A percentile compares a stretch with the other conserved stretches of the same genome.
These are phyloP conservation scores for Eucalyptus curtisii DNA, from an alignment of 345 rosid genomes.

Conservation along the genomic window DNA sequence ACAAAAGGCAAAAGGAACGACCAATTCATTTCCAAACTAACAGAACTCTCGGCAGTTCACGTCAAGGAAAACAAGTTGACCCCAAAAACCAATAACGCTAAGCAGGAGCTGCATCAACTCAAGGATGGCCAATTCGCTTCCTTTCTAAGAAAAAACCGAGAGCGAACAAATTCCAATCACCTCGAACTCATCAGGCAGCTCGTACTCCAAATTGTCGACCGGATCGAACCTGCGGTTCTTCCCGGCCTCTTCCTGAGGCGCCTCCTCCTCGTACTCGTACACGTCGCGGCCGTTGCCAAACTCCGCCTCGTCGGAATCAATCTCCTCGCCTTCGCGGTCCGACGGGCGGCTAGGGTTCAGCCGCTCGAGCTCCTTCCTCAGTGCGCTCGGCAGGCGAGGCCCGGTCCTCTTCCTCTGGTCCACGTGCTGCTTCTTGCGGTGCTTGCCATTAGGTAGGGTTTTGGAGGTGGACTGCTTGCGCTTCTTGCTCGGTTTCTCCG, in stretches of 20 bases:
- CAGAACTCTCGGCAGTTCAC: background rate
- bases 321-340: conserved; percentile 27
- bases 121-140: background rate
- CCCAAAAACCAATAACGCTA: background rate
- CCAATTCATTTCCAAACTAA: background rate
- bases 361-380: conserved; percentile 44
- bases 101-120: background rate
- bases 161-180: conserved; percentile 4
- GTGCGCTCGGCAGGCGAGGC: conserved; percentile 59
- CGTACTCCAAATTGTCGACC: conserved; percentile 56
- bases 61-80: background rate
- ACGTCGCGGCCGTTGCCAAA: conserved; percentile 9
- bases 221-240: conserved; percentile 74
- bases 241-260: conserved; percentile 62
- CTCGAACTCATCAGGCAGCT: conserved; percentile 64
- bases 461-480: background rate
- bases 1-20: background rate
- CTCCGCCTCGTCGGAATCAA: conserved; percentile 30
- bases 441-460: background rate
- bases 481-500: background rate
- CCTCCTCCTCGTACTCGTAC: conserved; percentile 80
- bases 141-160: background rate
- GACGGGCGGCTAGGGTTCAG: conserved; percentile 9
- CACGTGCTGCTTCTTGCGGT: background rate
- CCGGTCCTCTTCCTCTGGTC: conserved; percentile 24